phyloP scores from a whole-genome alignment of 306 rosid genomes.

The Cyclanthera cordifolia region DNA sequence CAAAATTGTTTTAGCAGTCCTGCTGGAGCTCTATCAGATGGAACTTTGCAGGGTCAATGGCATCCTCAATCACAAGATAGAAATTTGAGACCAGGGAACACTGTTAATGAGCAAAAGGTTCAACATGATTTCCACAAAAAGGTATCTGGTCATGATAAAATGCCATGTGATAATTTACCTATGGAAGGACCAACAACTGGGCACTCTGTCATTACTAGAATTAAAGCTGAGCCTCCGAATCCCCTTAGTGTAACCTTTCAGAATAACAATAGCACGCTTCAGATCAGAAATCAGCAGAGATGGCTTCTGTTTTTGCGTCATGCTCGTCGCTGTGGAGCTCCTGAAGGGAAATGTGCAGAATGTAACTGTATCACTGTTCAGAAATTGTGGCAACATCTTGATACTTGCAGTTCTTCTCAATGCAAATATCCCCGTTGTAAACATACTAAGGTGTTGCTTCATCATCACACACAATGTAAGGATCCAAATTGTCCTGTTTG shows the following conservation, averaged over 20 bases:
- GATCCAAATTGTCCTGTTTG: slow-evolving; percentile 77
- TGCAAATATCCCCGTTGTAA: slow-evolving; percentile 58
- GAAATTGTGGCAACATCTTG: slow-evolving; percentile 62
- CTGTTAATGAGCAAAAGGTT: slow-evolving; percentile 29
- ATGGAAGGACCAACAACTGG: slow-evolving; percentile 53
- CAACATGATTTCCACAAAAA: slow-evolving; percentile 40
- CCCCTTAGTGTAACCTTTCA: slow-evolving; percentile 17
- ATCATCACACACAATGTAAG: slow-evolving; percentile 53
- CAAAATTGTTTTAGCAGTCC: slow-evolving; percentile 59
- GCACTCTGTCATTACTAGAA: slow-evolving; percentile 42
- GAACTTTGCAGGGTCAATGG: slow-evolving; percentile 40
- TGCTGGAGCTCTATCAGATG: slow-evolving; percentile 52
- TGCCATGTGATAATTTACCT: slow-evolving; percentile 69
- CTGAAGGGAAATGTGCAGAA: slow-evolving; percentile 73
- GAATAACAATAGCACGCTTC: slow-evolving; percentile 16
- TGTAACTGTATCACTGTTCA: slow-evolving; percentile 47
- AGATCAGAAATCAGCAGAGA: slow-evolving; percentile 57
- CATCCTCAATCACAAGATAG: slow-evolving; percentile 29
- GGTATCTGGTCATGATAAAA: slow-evolving; percentile 55
- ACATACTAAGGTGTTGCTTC: slow-evolving; percentile 53
- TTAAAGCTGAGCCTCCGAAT: slow-evolving; percentile 31
- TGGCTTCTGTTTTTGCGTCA: slow-evolving; percentile 90
- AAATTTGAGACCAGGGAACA: slow-evolving; percentile 21
- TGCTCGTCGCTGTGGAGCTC: slow-evolving; percentile 66
- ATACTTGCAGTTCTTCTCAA: slow-evolving; percentile 28